These are phyloP conservation scores for Aegle marmelos DNA, from an alignment of 345 rosid genomes.

Conservation along the genomic window DNA sequence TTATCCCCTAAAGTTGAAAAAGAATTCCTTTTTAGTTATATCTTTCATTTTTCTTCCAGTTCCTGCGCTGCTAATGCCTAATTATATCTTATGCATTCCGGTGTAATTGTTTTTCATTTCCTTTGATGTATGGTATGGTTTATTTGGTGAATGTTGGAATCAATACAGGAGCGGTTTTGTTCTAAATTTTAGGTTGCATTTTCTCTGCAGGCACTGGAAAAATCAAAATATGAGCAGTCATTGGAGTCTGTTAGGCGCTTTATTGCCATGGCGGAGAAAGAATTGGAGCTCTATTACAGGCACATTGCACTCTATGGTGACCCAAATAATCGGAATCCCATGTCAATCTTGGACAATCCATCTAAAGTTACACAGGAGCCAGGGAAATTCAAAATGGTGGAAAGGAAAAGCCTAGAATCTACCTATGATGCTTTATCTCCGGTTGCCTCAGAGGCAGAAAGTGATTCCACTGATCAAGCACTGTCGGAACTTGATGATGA, in stretches of 20 bases:
- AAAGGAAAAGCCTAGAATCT: slow-evolving; percentile 14
- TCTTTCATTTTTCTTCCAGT: neutral
- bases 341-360: slow-evolving; percentile 45
- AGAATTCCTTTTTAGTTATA: neutral
- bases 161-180: neutral
- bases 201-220: slow-evolving; percentile 69
- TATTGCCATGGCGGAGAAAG: slow-evolving; percentile 75
- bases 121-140: neutral
- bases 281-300: slow-evolving; percentile 70
- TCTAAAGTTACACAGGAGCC: slow-evolving; percentile 26
- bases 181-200: neutral
- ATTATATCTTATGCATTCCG: neutral
- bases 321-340: slow-evolving; percentile 53
- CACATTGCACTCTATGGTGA: slow-evolving; percentile 77
- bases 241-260: slow-evolving; percentile 78
- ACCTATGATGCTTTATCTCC: slow-evolving; percentile 11
- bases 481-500: slow-evolving; percentile 40
- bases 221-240: slow-evolving; percentile 86
- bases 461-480: slow-evolving; percentile 17
- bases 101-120: neutral
- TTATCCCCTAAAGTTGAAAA: neutral
- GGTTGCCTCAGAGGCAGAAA: slow-evolving; percentile 27
- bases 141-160: neutral
- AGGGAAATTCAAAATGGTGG: slow-evolving; percentile 12
- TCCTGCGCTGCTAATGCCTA: neutral